Base-by-base conservation (phyloP, 768 basidiomycete genomes). In the Russula abietina region DNA sequence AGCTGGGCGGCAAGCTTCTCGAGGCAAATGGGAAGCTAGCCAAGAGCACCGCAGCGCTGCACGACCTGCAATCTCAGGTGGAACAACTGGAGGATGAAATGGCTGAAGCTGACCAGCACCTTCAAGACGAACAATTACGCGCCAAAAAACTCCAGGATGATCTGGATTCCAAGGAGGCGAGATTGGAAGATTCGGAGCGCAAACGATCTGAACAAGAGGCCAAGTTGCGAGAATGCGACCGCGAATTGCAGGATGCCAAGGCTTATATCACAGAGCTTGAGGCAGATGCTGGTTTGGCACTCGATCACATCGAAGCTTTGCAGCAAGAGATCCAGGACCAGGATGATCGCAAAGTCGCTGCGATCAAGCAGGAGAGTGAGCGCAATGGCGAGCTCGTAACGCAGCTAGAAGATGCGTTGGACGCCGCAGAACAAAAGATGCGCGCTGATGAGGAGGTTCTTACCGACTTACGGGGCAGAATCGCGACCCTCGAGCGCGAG, bases 341-440 rank as follows among this genome's bases (percentile, higher is more conserved):
- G 26, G 69, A 82, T 60, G 76, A 77, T 11, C 69, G 72, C 4
- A 77, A 80, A 14, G 39, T 58, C 22, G 59, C 58, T 2, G 32
- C 19, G 4, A 59, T 68, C 49, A 74, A 75, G 17, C 78, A 83
- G 53, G 79, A 80, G 57, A 70, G 80, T 52, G 78, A 83, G 55
- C 75, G 77, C 55, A 75, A 83, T 11, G 74, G 78, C 17, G 81
- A 87, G 67, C 77, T 86, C 2, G 82, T 78, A 22, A 74, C 78
- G 49, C 88, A 91, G 71, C 78, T 91, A 79, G 87, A 92, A 66
- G 82, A 86, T 2, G 91, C 89, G 0, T 73, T 93, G 57, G 83
- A 88, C 55, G 88, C 84, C 7, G 84, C 85, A 0, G 88, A 92
- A 72, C 78, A 79, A 70, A 86, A 86, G 74, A 88, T 89, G 81